phyloP scores from a whole-genome alignment of 176 grass and related monocot species.

The Hsuehochloa calcarea region DNA sequence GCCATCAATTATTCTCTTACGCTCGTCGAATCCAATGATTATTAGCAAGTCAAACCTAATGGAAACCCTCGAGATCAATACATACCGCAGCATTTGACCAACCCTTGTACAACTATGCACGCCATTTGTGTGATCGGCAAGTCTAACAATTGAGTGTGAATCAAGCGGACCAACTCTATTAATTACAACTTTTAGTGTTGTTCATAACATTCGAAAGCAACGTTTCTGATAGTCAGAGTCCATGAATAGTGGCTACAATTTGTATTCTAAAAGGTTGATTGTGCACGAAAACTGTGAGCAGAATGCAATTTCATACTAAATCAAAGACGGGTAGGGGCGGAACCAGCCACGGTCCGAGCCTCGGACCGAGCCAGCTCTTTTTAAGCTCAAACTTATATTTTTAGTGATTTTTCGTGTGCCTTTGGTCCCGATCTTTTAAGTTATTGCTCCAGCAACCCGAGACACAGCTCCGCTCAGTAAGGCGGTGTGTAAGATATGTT shows the following conservation, averaged over 20 bases:
- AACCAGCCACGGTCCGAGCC: no score
- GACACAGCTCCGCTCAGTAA: no score
- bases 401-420: no score
- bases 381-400: no score
- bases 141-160: not conserved
- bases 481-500: not conserved
- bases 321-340: no score
- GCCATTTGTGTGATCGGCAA: not conserved
- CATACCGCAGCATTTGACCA: not conserved
- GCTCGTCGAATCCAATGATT: not conserved
- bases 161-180: not conserved
- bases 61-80: not conserved
- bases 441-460: no score
- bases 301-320: not conserved
- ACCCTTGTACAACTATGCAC: not conserved
- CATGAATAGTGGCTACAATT: not conserved
- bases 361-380: no score
- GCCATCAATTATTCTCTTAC: not conserved
- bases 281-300: not conserved
- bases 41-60: not conserved
- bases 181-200: not conserved
- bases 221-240: not conserved
- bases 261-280: not conserved
- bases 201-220: not conserved
- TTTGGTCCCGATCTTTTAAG: no score